Percentiles rank a stretch among this genome's conserved stretches.
Evolutionary conservation across 1,284 basidiomycete genomes (phyloP).

Genomic region (Vanrija humicola): DNA sequence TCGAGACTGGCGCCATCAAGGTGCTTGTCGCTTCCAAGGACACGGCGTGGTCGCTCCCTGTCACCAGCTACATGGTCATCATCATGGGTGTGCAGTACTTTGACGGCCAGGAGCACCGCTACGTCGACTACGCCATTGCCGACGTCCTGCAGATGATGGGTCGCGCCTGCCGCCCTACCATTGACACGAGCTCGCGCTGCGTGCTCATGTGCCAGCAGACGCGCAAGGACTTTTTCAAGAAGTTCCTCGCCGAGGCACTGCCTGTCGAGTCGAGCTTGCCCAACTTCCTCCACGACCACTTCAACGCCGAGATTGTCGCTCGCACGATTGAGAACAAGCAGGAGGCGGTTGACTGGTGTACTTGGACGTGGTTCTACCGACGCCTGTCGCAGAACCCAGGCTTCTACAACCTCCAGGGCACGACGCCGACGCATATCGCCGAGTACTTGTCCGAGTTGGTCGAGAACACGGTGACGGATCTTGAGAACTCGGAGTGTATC

Average conservation of each 20-base stretch:
- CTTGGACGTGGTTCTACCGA: slow-evolving; percentile 69
- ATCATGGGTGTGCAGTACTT: slow-evolving; percentile 97
- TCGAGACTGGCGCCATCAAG: slow-evolving; percentile 90
- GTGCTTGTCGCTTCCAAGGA: slow-evolving; percentile 93
- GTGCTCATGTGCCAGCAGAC: slow-evolving; percentile 97
- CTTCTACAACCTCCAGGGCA: slow-evolving; percentile 91
- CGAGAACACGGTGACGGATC: slow-evolving; percentile 84
- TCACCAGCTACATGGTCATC: slow-evolving; percentile 93
- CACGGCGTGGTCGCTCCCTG: slow-evolving; percentile 90
- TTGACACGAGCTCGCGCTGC: slow-evolving; percentile 83
- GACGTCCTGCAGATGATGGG: slow-evolving; percentile 99
- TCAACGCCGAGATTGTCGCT: slow-evolving; percentile 96
- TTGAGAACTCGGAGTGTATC: slow-evolving; percentile 93
- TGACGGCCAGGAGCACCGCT: slow-evolving; percentile 94
- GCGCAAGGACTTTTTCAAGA: slow-evolving; percentile 96
- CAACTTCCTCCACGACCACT: slow-evolving; percentile 88
- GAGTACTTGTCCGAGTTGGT: slow-evolving; percentile 95
- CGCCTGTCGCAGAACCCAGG: slow-evolving; percentile 83
- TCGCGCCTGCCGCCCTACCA: slow-evolving; percentile 78
- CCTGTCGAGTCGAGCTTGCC: slow-evolving; percentile 93
- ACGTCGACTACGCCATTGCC: slow-evolving; percentile 95
- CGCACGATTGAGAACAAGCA: slow-evolving; percentile 99
- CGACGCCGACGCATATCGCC: slow-evolving; percentile 85
- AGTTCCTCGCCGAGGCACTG: slow-evolving; percentile 94
- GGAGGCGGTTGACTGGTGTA: slow-evolving; percentile 74